Evolutionary conservation across 179 eudicot species (phyloP), one percentile per base, ranked within the genome.

Genomic region (Pouteria campechiana): DNA sequence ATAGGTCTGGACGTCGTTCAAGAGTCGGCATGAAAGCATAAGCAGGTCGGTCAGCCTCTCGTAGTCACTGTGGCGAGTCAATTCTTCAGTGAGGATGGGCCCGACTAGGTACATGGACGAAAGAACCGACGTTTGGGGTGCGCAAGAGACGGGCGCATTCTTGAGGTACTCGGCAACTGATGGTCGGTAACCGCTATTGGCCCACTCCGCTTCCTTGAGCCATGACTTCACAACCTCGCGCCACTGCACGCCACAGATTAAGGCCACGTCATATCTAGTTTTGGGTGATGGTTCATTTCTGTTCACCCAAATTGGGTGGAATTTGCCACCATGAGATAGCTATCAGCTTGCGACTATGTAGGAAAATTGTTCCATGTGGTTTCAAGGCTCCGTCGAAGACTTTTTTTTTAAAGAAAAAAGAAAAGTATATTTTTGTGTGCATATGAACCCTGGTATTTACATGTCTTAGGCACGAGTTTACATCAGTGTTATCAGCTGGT

Each of bases 191-290:
- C 74, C 68, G 0, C 22, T 52, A 22, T 23, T 46, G 29, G 72
- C 61, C 79, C 79, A 68, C 19, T 46, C 54, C 18, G 61, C 50
- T 55, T 73, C 79, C 32, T 34, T 38, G 44, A 73, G 17, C 79
- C 72, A 73, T 18, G 72, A 33, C 3, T 0, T 19, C 41, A 73
- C 41, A 23, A 58, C 48, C 44, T 57, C 75, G 4, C 17, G 8
- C 79, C 79, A 68, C 79, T n/a, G n/a, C n/a, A n/a, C n/a, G n/a
- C n/a, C n/a, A n/a, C n/a, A n/a, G n/a, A n/a, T n/a, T n/a, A n/a
- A n/a, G n/a, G n/a, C n/a, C n/a, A n/a, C n/a, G n/a, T n/a, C n/a
- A n/a, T n/a, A n/a, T n/a, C n/a, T n/a, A n/a, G n/a, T n/a, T n/a
- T n/a, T n/a, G n/a, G n/a, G n/a, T n/a, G n/a, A n/a, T n/a, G n/a